phyloP scores from a whole-genome alignment of 371 early-diverging fungal species.

The Gilbertella persicaria region DNA sequence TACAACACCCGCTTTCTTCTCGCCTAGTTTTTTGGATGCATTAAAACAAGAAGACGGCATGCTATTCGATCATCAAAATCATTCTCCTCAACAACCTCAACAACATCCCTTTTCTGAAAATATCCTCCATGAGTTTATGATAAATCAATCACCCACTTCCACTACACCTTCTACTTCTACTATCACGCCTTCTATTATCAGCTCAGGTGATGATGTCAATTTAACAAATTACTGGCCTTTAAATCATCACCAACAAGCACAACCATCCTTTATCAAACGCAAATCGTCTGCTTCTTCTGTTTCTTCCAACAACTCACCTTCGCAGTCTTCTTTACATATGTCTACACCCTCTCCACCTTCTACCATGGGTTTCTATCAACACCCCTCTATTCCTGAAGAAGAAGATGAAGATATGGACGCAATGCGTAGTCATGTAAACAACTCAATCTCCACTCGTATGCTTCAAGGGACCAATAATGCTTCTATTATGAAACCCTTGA shows the following conservation, averaged over 20 bases:
- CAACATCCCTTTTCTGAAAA: slow-evolving; percentile 6
- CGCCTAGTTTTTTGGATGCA: slow-evolving; percentile 64
- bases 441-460: slow-evolving; percentile 27
- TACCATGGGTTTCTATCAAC: slow-evolving; percentile 25
- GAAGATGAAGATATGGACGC: slow-evolving; percentile 43
- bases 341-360: slow-evolving; percentile 47
- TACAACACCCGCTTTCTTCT: slow-evolving; percentile 64
- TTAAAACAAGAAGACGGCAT: slow-evolving; percentile 50
- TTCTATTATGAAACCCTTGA: slow-evolving; percentile 30
- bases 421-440: slow-evolving; percentile 13
- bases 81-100: slow-evolving; percentile 2
- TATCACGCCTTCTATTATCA: slow-evolving; percentile 30
- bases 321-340: slow-evolving; percentile 19
- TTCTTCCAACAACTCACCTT: slow-evolving; percentile 16
- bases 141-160: slow-evolving; percentile 8
- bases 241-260: slow-evolving; percentile 9
- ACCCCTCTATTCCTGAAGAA: slow-evolving; percentile 52
- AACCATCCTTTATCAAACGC: slow-evolving; percentile 5
- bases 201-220: slow-evolving; percentile 8
- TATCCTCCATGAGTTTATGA: slow-evolving; percentile 18
- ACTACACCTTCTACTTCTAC: slow-evolving; percentile 17
- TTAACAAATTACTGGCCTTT: slow-evolving; percentile 18
- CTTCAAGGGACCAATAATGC: slow-evolving; percentile 30
- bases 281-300: slow-evolving; percentile 17
- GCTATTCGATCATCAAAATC: slow-evolving; percentile 20